phyloP scores from a whole-genome alignment of 441 rosid species.

The Pelargonium cotyledonis region DNA sequence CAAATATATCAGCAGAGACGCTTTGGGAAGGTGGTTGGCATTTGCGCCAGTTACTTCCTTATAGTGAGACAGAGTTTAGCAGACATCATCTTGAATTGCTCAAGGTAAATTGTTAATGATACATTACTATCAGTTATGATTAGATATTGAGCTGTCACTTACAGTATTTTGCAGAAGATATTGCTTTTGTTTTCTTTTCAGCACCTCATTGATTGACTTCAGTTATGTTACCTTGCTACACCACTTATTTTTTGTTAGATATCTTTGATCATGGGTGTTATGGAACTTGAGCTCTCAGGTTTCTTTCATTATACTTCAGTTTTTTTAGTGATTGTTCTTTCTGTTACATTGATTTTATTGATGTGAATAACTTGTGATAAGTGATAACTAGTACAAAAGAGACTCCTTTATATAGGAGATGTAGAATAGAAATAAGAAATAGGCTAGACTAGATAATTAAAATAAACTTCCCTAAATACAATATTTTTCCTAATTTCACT shows the following conservation, averaged over 20 bases:
- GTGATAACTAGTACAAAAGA: too few species aligned
- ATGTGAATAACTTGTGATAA: too few species aligned
- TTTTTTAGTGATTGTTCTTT: background rate
- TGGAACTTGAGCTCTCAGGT: too few species aligned
- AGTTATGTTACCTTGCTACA: background rate
- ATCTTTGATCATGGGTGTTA: background rate
- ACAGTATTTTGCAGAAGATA: background rate
- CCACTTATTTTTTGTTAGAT: background rate
- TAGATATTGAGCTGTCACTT: background rate
- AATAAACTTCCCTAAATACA: too few species aligned
- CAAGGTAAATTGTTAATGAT: slow-evolving; percentile 42
- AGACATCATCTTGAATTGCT: slow-evolving; percentile 63
- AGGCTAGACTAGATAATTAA: too few species aligned
- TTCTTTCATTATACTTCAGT: background rate
- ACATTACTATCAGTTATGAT: background rate
- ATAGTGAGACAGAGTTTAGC: slow-evolving; percentile 78
- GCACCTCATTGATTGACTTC: background rate
- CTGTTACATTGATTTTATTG: too few species aligned
- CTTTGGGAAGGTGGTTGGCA: slow-evolving; percentile 99
- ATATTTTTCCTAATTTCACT: too few species aligned
- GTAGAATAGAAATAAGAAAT: too few species aligned
- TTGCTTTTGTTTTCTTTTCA: background rate
- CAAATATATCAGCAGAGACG: slow-evolving; percentile 83
- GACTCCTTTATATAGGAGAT: too few species aligned
- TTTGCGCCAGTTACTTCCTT: slow-evolving; percentile 87